Evolutionary conservation across 2,329 filamentous ascomycete genomes (phyloP).

Genomic region (Alternaria brassicae): DNA sequence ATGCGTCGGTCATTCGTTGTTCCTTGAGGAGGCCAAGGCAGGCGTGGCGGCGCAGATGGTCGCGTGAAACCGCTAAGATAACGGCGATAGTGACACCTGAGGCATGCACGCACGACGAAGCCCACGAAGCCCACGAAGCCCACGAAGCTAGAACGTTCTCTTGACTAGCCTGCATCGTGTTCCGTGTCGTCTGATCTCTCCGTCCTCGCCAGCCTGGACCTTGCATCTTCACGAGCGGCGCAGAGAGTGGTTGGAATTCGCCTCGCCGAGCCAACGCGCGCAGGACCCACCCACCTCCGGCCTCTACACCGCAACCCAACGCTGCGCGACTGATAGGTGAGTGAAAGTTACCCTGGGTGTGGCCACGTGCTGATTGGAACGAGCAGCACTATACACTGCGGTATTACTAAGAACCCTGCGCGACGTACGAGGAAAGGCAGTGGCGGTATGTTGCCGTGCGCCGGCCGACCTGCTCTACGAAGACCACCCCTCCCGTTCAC

Average conservation of each 20-base stretch:
- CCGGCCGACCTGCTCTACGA: constrained; percentile 20
- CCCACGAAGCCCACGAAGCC: neutral
- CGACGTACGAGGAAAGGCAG: constrained; percentile 13
- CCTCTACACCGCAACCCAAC: constrained; percentile 26
- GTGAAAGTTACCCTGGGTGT: constrained; percentile 3
- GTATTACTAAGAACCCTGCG: constrained; percentile 13
- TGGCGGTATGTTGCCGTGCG: constrained; percentile 43
- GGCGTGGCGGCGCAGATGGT: constrained; percentile 13
- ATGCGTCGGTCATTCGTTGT: neutral
- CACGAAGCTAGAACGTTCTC: neutral
- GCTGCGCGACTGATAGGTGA: constrained; percentile 15
- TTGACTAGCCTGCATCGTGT: neutral
- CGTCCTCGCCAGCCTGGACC: neutral
- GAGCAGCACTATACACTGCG: neutral
- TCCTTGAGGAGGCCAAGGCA: constrained; percentile 3
- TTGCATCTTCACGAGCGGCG: constrained; percentile 4
- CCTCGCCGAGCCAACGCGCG: constrained; percentile 14
- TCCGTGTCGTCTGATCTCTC: neutral
- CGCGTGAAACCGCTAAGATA: constrained; percentile 20
- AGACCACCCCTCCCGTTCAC: constrained; percentile 14
- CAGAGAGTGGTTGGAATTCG: constrained; percentile 7
- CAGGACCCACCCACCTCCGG: constrained; percentile 22
- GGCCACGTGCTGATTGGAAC: constrained; percentile 1
- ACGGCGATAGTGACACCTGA: constrained; percentile 9
- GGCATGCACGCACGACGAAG: constrained; percentile 4